phyloP scores from a whole-genome alignment of 805 yeast genomes.

The Kluyveromyces lactis region DNA sequence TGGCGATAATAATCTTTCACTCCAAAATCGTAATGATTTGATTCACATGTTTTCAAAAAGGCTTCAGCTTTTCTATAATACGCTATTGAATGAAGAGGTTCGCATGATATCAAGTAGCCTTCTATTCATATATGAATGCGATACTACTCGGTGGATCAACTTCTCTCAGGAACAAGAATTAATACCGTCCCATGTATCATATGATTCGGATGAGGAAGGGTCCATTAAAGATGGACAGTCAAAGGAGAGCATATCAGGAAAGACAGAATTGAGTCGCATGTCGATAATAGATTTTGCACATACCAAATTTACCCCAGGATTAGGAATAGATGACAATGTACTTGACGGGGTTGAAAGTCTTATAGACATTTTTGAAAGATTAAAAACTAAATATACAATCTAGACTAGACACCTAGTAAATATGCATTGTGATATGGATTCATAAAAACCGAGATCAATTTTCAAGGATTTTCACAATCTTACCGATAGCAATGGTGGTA shows the following conservation, averaged over 20 bases:
- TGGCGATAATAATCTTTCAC: constrained; percentile 29
- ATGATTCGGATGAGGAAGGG: constrained; percentile 19
- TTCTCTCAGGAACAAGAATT: constrained; percentile 5
- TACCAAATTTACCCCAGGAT: constrained; percentile 50
- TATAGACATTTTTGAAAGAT: constrained; percentile 33
- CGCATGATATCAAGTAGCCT: constrained; percentile 67
- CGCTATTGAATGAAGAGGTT: constrained; percentile 53
- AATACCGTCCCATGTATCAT: background rate
- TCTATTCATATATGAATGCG: constrained; percentile 67
- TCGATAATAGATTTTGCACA: constrained; percentile 89
- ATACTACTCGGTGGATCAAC: constrained; percentile 42
- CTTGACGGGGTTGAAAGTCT: constrained; percentile 63
- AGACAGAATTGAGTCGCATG: constrained; percentile 43
- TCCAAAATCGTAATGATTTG: constrained; percentile 31
- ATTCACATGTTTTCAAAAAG: constrained; percentile 45
- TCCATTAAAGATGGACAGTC: constrained; percentile 20
- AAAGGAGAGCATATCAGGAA: constrained; percentile 3
- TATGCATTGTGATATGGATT: constrained; percentile 2
- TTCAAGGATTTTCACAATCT: constrained; percentile 79
- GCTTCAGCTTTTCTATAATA: constrained; percentile 56
- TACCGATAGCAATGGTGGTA: constrained; percentile 96
- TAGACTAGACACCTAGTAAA: background rate
- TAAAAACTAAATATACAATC: constrained; percentile 4
- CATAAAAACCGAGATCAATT: background rate
- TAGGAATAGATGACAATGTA: constrained; percentile 65